Conservation (phyloP, 2,329 filamentous ascomycete species). For the Curvularia hawaiiensis region DNA sequence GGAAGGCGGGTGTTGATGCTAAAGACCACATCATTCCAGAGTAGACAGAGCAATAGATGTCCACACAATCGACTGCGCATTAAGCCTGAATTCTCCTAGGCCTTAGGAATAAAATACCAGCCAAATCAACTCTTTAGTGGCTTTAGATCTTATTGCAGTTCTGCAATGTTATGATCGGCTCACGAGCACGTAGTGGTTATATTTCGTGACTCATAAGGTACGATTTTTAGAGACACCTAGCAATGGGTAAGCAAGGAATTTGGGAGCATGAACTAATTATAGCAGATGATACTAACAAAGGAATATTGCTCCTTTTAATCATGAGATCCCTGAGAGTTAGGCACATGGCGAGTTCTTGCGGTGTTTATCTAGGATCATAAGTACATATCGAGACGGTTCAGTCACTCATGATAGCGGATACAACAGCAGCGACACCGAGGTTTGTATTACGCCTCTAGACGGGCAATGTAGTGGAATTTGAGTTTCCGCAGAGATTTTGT, state of each 20-base stretch:
- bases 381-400: neutral
- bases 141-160: no score
- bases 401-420: neutral
- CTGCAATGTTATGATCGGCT: no score
- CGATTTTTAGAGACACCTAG: no score
- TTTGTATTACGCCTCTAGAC: neutral
- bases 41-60: neutral
- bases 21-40: conserved; percentile 37
- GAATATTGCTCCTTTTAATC: no score
- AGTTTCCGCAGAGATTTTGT: neutral
- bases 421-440: neutral
- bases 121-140: neutral
- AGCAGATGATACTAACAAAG: neutral
- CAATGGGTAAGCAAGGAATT: no score
- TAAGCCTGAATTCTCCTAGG: neutral
- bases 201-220: no score
- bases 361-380: neutral
- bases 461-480: neutral
- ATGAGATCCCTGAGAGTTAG: no score
- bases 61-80: neutral
- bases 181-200: no score
- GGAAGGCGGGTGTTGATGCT: conserved; percentile 43
- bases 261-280: neutral
- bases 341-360: neutral
- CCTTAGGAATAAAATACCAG: neutral